Evolutionary conservation across 225 moss, liverwort and hornwort species (phyloP).

Genomic region (Marchantia polymorpha): DNA sequence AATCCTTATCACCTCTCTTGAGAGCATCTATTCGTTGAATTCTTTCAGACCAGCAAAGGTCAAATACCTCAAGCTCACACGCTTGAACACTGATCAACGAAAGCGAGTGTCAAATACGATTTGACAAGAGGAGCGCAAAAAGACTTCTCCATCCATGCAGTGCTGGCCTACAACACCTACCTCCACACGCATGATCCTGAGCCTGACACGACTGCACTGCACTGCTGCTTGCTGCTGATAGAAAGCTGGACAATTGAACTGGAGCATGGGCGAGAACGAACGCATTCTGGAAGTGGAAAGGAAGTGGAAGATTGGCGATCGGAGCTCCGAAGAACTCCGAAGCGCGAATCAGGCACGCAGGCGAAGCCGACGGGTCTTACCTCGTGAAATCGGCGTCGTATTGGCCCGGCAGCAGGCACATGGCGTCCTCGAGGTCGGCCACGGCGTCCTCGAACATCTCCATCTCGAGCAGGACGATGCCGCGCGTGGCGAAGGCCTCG

Average conservation of each 20-base stretch:
- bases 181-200: conserved; percentile 15
- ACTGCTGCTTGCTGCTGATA: too few relatives aligned
- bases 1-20: conserved; percentile 23
- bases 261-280: background rate
- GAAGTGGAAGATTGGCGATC: too few relatives aligned
- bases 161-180: background rate
- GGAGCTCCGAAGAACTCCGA: too few relatives aligned
- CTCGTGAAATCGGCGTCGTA: conserved; percentile 24
- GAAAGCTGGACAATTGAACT: background rate
- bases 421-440: conserved; percentile 28
- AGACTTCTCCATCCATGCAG: background rate
- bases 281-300: too few relatives aligned
- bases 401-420: conserved; percentile 27
- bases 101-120: conserved; percentile 17
- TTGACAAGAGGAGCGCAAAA: conserved; percentile 11
- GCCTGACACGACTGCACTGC: too few relatives aligned
- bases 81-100: conserved; percentile 29
- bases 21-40: conserved; percentile 25
- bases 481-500: conserved; percentile 5
- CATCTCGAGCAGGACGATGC: conserved; percentile 5
- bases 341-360: too few relatives aligned
- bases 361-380: too few relatives aligned
- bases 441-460: conserved; percentile 14
- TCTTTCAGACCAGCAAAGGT: conserved; percentile 29
- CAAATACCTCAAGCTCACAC: conserved; percentile 29